Percentiles rank a stretch among this genome's conserved stretches.
Evolutionary conservation across 2,329 filamentous ascomycete genomes (phyloP).

Genomic region (Aspergillus hiratsukae): DNA sequence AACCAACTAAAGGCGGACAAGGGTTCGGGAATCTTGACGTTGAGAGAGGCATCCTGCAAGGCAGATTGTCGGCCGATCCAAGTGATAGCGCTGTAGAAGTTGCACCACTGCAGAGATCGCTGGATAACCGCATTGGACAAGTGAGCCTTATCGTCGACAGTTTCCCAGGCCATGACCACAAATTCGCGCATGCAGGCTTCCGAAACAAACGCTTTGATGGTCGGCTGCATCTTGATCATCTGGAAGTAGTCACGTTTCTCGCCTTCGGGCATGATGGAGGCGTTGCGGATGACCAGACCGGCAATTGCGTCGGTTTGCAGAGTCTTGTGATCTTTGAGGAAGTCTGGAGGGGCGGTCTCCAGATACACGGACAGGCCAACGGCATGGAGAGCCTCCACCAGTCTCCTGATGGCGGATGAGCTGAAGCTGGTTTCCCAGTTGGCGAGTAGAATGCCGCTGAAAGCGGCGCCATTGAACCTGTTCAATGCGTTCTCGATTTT

Average conservation of each 20-base stretch:
- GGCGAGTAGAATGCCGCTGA: slow-evolving; percentile 41
- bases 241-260: slow-evolving; percentile 44
- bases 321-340: slow-evolving; percentile 32
- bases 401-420: slow-evolving; percentile 22
- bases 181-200: slow-evolving; percentile 44
- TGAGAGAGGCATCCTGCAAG: slow-evolving; percentile 32
- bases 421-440: slow-evolving; percentile 36
- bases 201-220: slow-evolving; percentile 44
- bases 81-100: slow-evolving; percentile 43
- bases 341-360: slow-evolving; percentile 39
- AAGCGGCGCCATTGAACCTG: slow-evolving; percentile 24
- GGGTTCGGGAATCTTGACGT: slow-evolving; percentile 33
- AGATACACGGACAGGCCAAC: slow-evolving; percentile 42
- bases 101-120: slow-evolving; percentile 44
- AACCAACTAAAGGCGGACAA: slow-evolving; percentile 46
- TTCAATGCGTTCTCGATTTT: slow-evolving; percentile 26
- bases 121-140: slow-evolving; percentile 41
- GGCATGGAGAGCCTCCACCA: slow-evolving; percentile 30
- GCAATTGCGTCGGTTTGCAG: slow-evolving; percentile 33
- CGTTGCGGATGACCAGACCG: slow-evolving; percentile 41
- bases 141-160: slow-evolving; percentile 35
- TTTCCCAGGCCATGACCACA: slow-evolving; percentile 44
- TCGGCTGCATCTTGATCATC: slow-evolving; percentile 37
- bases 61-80: slow-evolving; percentile 42
- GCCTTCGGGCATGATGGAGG: slow-evolving; percentile 38